Evolutionary conservation across 2,329 filamentous ascomycete species (phyloP), one percentile per base, ranked within the genome.

Genomic region (Podosphaera fusca): DNA sequence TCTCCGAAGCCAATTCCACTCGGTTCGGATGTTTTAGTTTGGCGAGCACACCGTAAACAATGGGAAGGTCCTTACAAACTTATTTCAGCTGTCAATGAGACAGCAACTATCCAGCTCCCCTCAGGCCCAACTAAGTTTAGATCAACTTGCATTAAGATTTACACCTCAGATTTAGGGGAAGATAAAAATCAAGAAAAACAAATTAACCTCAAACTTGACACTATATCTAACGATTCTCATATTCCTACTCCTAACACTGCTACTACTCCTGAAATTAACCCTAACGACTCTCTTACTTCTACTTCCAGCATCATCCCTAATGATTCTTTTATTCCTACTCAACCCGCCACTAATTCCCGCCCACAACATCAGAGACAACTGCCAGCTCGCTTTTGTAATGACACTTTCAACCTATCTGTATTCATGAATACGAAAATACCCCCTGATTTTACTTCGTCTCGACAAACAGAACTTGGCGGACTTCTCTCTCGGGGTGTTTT

Each of bases 11-110:
- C 55, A 12, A 47, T 60, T 30, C 21, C 31, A 33, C 34, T 58
- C 7, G 56, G 57, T 9, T 57, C 51, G 2, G 0, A 57, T 4
- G 57, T 58, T 21, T 45, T 59, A 2, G 56, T 56, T 12, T 59
- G 53, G 54, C 50, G 58, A 45, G 46, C 56, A 34, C 51, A 38
- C 2, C 33, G 35, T 14, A 53, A 53, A 2, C 8, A 53, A 53
- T 56, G 40, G 55, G 45, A 47, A 47, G 55, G 55, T n/a, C 42
- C 42, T 35, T 56, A 46, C 12, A 49, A 50, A 8, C 42, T 56
- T 7, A 36, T 56, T 36, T 40, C 55, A 34, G 14, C 33, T 3
- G n/a, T 34, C 3, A 29, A 49, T n/a, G 55, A 56, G 21, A 21
- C 3, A 10, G 42, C 29, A 2, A 56, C n/a, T 5, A 2, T 56